Conservation (phyloP, 1,284 basidiomycete genomes). For the Termitomyces sp. region DNA sequence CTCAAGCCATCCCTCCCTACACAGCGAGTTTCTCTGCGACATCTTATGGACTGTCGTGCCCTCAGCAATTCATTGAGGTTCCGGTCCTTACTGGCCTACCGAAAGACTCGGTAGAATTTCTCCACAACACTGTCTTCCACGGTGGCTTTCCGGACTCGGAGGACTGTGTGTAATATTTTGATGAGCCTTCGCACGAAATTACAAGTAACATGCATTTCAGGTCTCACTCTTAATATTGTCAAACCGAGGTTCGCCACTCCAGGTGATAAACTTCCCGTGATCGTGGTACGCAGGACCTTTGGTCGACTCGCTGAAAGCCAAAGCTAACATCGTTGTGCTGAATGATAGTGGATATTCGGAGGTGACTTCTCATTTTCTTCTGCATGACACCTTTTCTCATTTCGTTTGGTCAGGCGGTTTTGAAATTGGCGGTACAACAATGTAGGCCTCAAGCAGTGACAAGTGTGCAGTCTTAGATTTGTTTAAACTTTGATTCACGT, state of each 20-base stretch:
- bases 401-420: slow-evolving; percentile 35
- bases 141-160: slow-evolving; percentile 25
- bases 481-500: slow-evolving; percentile 17
- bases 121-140: not conserved
- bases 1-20: slow-evolving; percentile 38
- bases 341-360: slow-evolving; percentile 48
- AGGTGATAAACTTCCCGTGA: slow-evolving; percentile 45
- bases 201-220: slow-evolving; percentile 22
- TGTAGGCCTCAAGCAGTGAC: slow-evolving; percentile 24
- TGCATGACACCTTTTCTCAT: not conserved
- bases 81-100: slow-evolving; percentile 29
- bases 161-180: slow-evolving; percentile 36
- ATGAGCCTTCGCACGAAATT: not conserved
- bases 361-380: slow-evolving; percentile 28
- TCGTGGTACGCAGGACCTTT: slow-evolving; percentile 36
- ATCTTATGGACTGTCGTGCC: slow-evolving; percentile 41
- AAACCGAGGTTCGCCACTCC: slow-evolving; percentile 36
- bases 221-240: slow-evolving; percentile 54
- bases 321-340: not conserved
- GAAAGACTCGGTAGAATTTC: slow-evolving; percentile 28
- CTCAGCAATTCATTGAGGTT: slow-evolving; percentile 38
- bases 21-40: slow-evolving; percentile 34
- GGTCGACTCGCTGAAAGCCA: not conserved
- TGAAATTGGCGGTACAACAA: slow-evolving; percentile 32
- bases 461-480: not conserved